These are phyloP conservation scores for Vanrija humicola DNA, from an alignment of 1,284 basidiomycete species.

Conservation along the genomic window DNA sequence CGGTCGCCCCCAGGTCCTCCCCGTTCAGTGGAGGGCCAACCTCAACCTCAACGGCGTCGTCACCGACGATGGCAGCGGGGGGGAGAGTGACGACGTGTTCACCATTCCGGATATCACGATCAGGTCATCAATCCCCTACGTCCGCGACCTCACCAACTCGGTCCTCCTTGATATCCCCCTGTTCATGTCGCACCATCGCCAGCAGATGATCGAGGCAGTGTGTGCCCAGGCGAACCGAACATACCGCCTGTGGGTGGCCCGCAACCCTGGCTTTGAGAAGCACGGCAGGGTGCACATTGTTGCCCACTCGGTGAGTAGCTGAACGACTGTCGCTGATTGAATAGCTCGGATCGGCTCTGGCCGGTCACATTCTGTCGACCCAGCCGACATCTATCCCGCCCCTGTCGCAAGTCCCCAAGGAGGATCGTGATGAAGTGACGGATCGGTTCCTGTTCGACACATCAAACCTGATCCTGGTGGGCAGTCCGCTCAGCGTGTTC, in stretches of 20 bases:
- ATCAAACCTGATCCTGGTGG: slow-evolving; percentile 53
- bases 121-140: slow-evolving; percentile 52
- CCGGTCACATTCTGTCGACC: slow-evolving; percentile 55
- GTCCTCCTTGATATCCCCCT: slow-evolving; percentile 53
- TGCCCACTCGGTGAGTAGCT: slow-evolving; percentile 43
- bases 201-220: slow-evolving; percentile 55
- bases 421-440: slow-evolving; percentile 32
- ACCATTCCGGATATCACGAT: slow-evolving; percentile 54
- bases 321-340: neutral
- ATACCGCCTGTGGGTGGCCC: slow-evolving; percentile 55
- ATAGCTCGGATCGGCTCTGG: slow-evolving; percentile 54
- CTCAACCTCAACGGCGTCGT: slow-evolving; percentile 49
- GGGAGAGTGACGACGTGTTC: slow-evolving; percentile 52
- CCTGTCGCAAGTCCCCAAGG: slow-evolving; percentile 46
- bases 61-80: slow-evolving; percentile 48
- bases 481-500: slow-evolving; percentile 56
- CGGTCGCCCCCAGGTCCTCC: slow-evolving; percentile 53
- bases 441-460: slow-evolving; percentile 53
- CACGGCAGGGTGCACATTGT: slow-evolving; percentile 51
- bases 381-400: slow-evolving; percentile 54
- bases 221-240: slow-evolving; percentile 50
- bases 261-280: slow-evolving; percentile 54
- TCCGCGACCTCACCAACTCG: slow-evolving; percentile 53
- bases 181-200: slow-evolving; percentile 53
- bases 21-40: slow-evolving; percentile 56